Base-by-base conservation (phyloP, 768 basidiomycete species). In the Amanita molliuscula region DNA sequence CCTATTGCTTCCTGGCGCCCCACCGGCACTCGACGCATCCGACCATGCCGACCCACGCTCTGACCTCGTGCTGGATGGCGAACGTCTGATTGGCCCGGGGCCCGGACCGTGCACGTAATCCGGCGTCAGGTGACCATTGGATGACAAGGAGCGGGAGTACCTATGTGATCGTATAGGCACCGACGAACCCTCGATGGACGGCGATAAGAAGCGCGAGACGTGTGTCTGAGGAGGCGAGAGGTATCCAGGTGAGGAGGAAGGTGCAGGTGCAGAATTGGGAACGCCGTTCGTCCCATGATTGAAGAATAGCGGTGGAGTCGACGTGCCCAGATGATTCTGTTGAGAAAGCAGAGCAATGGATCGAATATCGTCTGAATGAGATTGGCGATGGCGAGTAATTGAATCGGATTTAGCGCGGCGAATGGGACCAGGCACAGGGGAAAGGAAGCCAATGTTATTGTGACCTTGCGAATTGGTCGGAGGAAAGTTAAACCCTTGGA, bases 331-430 rank as follows among this genome's bases (percentile, higher is more conserved):
- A 21, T 21, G n/a, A 8, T 20, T 33, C n/a, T 29, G 16, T n/a
- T 23, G 28, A 18, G 48, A 31, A 3, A 48, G 44, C 15, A 52
- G 41, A 4, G 51, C 44, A 26, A 55, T 53, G 13, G 54, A 35
- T 45, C 63, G 40, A 6, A 82, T 67, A 58, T 85, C 85, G 61
- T 87, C 84, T 35, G 78, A 80, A 54, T 81, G 78, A 28, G 74
- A 75, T 16, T 71, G 69, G 13, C 83, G 70, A 56, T 71, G 67
- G 6, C 62, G 61, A n/a, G 68, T 65, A 16, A 69, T 66, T 50
- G 63, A 60, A 49, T 79, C 78, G 8, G 77, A 78, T 54, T 72
- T 74, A 44, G 67, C 65, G 16, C 81, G 72, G 45, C 78, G 74
- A n/a, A 82, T 67, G 21, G 56, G 54, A 51, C 64, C 69, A 10